Percentiles rank a stretch among this genome's conserved stretches.
phyloP scores from a whole-genome alignment of 768 basidiomycete genomes.

The Mycena olivaceomarginata region DNA sequence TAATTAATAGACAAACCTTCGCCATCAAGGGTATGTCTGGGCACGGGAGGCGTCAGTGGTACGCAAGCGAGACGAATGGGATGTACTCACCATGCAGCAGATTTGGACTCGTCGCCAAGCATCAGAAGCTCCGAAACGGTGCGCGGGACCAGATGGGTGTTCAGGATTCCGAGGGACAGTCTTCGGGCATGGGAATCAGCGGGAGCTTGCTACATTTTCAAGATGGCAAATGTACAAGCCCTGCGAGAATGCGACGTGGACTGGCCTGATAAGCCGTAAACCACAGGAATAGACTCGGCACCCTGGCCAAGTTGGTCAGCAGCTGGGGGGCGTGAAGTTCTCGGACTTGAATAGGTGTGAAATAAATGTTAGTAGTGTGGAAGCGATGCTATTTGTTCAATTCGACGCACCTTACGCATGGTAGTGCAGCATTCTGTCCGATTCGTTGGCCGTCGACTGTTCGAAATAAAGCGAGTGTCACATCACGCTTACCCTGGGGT shows the following conservation, averaged over 20 bases:
- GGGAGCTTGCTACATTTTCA: background rate
- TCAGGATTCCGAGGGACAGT: constrained; percentile 84
- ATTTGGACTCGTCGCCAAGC: constrained; percentile 81
- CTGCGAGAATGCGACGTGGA: constrained; percentile 28
- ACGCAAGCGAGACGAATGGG: background rate
- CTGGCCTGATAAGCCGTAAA: constrained; percentile 19
- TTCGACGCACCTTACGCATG: constrained; percentile 26
- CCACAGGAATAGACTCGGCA: constrained; percentile 3
- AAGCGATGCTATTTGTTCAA: background rate
- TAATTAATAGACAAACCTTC: constrained; percentile 64
- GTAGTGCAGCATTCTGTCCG: constrained; percentile 28
- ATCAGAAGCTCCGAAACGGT: constrained; percentile 89
- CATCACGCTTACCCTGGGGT: too few species aligned
- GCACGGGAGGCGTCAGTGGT: constrained; percentile 47
- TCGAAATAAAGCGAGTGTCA: too few species aligned
- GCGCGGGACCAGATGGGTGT: constrained; percentile 64
- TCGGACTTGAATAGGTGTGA: constrained; percentile 11
- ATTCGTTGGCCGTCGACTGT: background rate
- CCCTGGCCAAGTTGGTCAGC: constrained; percentile 32
- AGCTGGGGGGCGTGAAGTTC: constrained; percentile 26
- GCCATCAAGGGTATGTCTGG: constrained; percentile 84
- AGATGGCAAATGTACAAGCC: constrained; percentile 33
- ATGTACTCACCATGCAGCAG: constrained; percentile 71
- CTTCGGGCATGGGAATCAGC: constrained; percentile 56
- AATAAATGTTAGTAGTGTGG: background rate